Percentiles rank a stretch among this genome's conserved stretches.
Conservation (phyloP, 495 filamentous ascomycete species). For the Penicillium coffeae region DNA sequence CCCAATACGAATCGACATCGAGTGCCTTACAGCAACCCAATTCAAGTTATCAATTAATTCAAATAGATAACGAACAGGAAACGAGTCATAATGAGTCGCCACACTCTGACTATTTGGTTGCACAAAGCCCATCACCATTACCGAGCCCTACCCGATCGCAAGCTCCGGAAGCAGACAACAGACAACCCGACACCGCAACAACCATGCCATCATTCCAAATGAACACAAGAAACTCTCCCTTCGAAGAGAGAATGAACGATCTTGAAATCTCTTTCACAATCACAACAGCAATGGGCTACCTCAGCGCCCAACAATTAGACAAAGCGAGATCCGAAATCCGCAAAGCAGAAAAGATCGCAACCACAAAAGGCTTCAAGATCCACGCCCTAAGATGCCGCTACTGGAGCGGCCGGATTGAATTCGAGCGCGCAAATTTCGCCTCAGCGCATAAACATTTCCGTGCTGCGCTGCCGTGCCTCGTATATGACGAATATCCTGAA, state of each 20-base stretch:
- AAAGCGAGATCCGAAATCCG: not conserved
- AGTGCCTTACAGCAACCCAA: not conserved
- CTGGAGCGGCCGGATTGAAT: slow-evolving; percentile 10
- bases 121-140: not conserved
- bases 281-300: not conserved
- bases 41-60: not conserved
- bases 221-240: not conserved
- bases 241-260: not conserved
- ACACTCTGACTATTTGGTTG: not conserved
- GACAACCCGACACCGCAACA: not conserved
- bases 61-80: not conserved
- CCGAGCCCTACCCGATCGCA: not conserved
- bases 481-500: slow-evolving; percentile 1
- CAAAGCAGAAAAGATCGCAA: not conserved
- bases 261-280: not conserved
- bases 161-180: not conserved
- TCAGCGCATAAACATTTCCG: slow-evolving; percentile 1
- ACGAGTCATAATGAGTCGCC: not conserved
- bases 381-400: slow-evolving; percentile 1
- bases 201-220: not conserved
- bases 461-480: slow-evolving; percentile 1
- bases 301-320: not conserved
- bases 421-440: not conserved
- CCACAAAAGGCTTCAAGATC: not conserved
- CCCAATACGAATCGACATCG: not conserved